Percentiles rank a stretch among this genome's conserved stretches.
These are phyloP conservation scores for Stemphylium beticola DNA, from an alignment of 2,329 filamentous ascomycete genomes.

Conservation along the genomic window DNA sequence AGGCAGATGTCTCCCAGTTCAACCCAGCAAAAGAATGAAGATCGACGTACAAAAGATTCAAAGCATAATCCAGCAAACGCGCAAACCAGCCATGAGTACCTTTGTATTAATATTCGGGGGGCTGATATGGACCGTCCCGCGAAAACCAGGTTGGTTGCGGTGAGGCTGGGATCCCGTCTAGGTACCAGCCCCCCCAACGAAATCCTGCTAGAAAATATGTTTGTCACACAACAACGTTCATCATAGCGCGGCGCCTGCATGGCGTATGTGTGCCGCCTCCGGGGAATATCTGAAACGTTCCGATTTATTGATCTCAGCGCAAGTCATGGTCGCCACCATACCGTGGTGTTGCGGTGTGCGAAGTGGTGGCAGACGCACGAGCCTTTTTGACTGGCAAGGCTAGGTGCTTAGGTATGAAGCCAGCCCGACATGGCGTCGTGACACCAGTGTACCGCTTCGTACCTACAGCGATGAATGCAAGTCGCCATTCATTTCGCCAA, in stretches of 20 bases:
- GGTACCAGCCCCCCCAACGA: constrained; percentile 29
- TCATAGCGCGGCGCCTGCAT: constrained; percentile 18
- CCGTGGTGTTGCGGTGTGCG: constrained; percentile 12
- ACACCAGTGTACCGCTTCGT: constrained; percentile 10
- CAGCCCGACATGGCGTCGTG: constrained; percentile 10
- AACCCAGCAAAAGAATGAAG: constrained; percentile 4
- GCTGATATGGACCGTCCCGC: constrained; percentile 2
- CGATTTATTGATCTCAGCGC: constrained; percentile 18
- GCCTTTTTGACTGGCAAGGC: background rate
- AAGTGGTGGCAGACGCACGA: background rate
- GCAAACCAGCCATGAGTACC: constrained; percentile 4
- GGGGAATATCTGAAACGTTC: constrained; percentile 18
- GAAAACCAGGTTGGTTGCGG: constrained; percentile 27
- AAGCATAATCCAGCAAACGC: constrained; percentile 17
- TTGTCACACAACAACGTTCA: constrained; percentile 30
- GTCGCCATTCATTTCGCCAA: background rate
- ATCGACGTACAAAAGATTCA: constrained; percentile 10
- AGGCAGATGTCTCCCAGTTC: background rate
- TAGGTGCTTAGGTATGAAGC: background rate
- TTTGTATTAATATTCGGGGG: constrained; percentile 17
- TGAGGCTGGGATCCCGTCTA: constrained; percentile 17
- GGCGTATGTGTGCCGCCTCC: constrained; percentile 23
- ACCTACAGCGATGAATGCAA: constrained; percentile 2
- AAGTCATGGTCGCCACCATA: constrained; percentile 11
- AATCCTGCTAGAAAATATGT: constrained; percentile 30